Percentiles rank a stretch among this genome's conserved stretches.
Conservation (phyloP, 2,329 filamentous ascomycete species). For the Raffaelea albimanens region DNA sequence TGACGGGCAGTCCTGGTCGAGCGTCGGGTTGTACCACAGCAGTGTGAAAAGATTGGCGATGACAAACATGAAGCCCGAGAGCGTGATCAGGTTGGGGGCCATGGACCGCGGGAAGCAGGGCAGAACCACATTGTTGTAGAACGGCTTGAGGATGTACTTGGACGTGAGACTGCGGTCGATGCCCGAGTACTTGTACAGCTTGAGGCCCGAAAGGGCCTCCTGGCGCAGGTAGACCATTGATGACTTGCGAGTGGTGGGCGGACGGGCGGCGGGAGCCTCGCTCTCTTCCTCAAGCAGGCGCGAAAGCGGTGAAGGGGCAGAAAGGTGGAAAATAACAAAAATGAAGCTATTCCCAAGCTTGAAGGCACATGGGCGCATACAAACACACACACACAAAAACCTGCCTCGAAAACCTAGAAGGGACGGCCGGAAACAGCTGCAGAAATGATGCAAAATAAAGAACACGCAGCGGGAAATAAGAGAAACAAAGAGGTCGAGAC, state of each 20-base stretch:
- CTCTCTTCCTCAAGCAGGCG: no score
- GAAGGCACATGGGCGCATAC: no score
- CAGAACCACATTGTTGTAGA: conserved; percentile 93
- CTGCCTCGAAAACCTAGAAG: no score
- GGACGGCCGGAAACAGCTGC: no score
- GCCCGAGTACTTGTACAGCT: conserved; percentile 89
- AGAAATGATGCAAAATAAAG: neutral
- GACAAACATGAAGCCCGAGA: conserved; percentile 85
- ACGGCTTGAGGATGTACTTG: conserved; percentile 92
- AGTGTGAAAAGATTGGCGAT: conserved; percentile 82
- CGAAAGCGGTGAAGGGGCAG: neutral
- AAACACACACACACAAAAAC: no score
- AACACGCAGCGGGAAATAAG: neutral
- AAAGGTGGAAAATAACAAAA: neutral
- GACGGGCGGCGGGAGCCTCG: neutral
- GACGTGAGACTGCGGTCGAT: conserved; percentile 87
- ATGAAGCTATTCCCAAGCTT: no score
- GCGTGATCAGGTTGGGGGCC: conserved; percentile 81
- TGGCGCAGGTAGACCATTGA: conserved; percentile 95
- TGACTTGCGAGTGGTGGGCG: neutral
- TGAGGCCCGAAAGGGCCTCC: conserved; percentile 76
- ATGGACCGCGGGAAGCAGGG: conserved; percentile 91
- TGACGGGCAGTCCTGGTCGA: conserved; percentile 84
- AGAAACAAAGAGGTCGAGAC: neutral
- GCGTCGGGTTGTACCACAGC: conserved; percentile 89